These are phyloP conservation scores for Vanrija pseudolonga DNA, from an alignment of 1,284 basidiomycete species.

Conservation along the genomic window DNA sequence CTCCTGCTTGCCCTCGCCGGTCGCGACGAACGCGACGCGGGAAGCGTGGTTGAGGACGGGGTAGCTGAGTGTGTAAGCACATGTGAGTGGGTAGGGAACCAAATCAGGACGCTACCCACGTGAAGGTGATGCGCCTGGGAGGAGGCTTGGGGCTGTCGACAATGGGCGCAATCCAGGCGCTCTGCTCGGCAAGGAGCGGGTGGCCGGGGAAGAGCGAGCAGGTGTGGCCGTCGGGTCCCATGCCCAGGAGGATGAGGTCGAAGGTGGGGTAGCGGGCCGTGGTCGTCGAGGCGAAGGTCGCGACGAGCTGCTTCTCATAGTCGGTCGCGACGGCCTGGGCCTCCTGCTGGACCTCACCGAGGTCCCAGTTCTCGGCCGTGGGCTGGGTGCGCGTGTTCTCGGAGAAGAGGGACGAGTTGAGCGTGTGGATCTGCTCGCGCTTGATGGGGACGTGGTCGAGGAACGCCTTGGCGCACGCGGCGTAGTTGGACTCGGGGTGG, in stretches of 20 bases:
- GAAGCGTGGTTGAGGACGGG: conserved; percentile 90
- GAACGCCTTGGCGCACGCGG: conserved; percentile 68
- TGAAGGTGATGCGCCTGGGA: conserved; percentile 71
- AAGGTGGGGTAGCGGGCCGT: conserved; percentile 90
- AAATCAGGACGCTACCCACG: conserved; percentile 25
- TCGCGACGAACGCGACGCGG: conserved; percentile 80
- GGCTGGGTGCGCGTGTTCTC: conserved; percentile 48
- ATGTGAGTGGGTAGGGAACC: not conserved
- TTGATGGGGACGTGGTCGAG: conserved; percentile 78
- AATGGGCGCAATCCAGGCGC: conserved; percentile 91
- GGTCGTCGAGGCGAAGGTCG: conserved; percentile 83
- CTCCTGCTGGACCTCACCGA: conserved; percentile 50
- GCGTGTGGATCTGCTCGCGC: conserved; percentile 72
- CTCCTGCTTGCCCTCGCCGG: conserved; percentile 79
- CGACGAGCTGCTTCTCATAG: conserved; percentile 91
- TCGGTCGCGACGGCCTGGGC: conserved; percentile 84
- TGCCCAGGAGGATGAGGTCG: conserved; percentile 88
- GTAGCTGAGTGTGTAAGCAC: conserved; percentile 49
- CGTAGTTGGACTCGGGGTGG: conserved; percentile 87
- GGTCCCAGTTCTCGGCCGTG: conserved; percentile 27
- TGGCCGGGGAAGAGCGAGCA: conserved; percentile 95
- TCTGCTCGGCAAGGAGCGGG: conserved; percentile 73
- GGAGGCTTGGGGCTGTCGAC: conserved; percentile 95
- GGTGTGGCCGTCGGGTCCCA: conserved; percentile 95
- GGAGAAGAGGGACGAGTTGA: conserved; percentile 65